A percentile compares a stretch with the other conserved stretches of the same genome.
These are phyloP conservation scores for Xylaria cubensis DNA, from an alignment of 495 filamentous ascomycete genomes.

Conservation along the genomic window DNA sequence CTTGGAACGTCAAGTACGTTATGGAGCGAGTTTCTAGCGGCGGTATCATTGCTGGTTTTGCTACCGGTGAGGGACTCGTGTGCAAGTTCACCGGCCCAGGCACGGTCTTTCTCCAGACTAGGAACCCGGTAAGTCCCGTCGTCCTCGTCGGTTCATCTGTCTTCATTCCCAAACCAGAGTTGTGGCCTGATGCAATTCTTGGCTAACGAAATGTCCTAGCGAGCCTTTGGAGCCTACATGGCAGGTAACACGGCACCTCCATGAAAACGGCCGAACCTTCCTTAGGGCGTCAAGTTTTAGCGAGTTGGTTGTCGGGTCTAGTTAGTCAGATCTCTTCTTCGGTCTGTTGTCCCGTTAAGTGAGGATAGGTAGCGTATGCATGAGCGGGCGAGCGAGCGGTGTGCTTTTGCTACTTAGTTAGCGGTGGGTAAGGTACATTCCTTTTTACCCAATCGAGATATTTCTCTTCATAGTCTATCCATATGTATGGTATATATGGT, in stretches of 20 bases:
- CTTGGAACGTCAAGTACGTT: constrained; percentile 95
- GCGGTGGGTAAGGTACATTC: constrained; percentile 8
- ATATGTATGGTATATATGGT: background rate
- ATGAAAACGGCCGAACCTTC: constrained; percentile 13
- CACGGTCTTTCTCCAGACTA: constrained; percentile 91
- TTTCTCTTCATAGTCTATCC: background rate
- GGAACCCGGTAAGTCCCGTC: constrained; percentile 69
- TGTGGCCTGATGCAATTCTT: background rate
- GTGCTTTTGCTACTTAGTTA: constrained; percentile 9
- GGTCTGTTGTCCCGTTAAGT: background rate
- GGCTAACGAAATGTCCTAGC: constrained; percentile 41
- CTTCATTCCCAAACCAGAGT: background rate
- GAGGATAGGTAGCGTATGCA: constrained; percentile 12
- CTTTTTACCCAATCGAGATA: constrained; percentile 19
- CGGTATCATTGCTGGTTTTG: constrained; percentile 81
- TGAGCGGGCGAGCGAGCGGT: constrained; percentile 10
- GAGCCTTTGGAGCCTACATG: constrained; percentile 55
- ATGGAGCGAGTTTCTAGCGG: constrained; percentile 89
- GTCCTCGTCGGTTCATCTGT: background rate
- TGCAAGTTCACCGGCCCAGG: constrained; percentile 95
- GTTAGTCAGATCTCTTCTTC: constrained; percentile 3
- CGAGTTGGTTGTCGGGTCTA: background rate
- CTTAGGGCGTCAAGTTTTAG: background rate
- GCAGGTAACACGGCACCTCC: constrained; percentile 46
- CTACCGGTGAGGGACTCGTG: constrained; percentile 84